Base-by-base conservation (phyloP, 139 green algal genomes). In the Pseudopediastrum boryanum region DNA sequence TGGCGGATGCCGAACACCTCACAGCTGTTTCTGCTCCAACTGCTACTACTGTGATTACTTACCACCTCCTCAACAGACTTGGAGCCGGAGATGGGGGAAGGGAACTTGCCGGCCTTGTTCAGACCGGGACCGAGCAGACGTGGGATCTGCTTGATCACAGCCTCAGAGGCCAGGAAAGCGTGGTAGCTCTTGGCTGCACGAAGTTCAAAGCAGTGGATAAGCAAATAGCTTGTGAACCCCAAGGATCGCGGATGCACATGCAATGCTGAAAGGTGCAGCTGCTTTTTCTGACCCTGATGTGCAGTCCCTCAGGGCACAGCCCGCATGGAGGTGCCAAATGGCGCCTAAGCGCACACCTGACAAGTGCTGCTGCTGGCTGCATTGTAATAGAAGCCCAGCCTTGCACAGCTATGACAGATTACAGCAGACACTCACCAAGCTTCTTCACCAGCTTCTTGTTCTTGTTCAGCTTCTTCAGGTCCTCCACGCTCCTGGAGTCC, bases 371-470 rank as follows among this genome's bases (percentile, higher is more conserved):
- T 36, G 43, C 42, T 74, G 23, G 27, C 31, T 50, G 27, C 51
- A 13, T 56, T 56, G 46, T 56, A 12, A 56, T 16, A n/a, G n/a
- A n/a, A n/a, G n/a, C n/a, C 13, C 46, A n/a, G 13, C 46, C 46
- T 16, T 12, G 13, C 46, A 16, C 13, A 12, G 46, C 46, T 56
- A 16, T 16, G 13, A 16, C 46, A 12, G 46, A 56, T 16, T 56
- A 16, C 46, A 12, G 67, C 67, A 36, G 8, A 59, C 44, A 84
- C 87, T 73, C 66, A 95, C 89, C 90, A 73, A 99, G 90, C 94
- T 98, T 98, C 94, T 98, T 98, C 67, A 99, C 96, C 48, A 99
- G 93, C 94, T 99, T 99, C 93, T 99, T 99, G 95, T 99, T 99
- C 93, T 99, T 99, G 94, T 99, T 99, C 64, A 99, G 91, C 94